phyloP scores from a whole-genome alignment of 768 basidiomycete species.

The Tremella yokohamensis region DNA sequence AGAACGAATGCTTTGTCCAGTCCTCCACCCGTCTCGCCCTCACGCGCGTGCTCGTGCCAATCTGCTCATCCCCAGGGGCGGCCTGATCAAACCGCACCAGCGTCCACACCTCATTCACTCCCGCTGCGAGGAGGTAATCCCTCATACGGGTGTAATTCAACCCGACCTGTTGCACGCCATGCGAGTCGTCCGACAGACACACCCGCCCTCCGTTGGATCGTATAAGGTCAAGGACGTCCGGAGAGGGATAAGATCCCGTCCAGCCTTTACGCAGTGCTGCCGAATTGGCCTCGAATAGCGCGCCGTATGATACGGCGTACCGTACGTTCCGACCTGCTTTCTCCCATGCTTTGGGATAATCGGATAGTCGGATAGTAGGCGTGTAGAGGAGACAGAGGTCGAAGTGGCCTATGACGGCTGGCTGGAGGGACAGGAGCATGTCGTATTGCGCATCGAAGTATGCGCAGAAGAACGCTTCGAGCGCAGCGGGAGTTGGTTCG shows the following conservation, averaged over 20 bases:
- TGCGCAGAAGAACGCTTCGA: slow-evolving; percentile 46
- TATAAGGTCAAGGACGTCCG: slow-evolving; percentile 71
- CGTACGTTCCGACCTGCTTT: slow-evolving; percentile 71
- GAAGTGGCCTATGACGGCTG: slow-evolving; percentile 88
- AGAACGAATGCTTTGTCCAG: slow-evolving; percentile 40
- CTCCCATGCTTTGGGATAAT: slow-evolving; percentile 55
- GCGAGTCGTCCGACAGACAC: slow-evolving; percentile 91
- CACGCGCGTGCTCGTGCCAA: slow-evolving; percentile 28
- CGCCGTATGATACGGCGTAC: slow-evolving; percentile 73
- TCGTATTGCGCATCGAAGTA: slow-evolving; percentile 86
- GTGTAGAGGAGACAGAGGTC: slow-evolving; percentile 86
- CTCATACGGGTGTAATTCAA: slow-evolving; percentile 70
- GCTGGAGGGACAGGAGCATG: slow-evolving; percentile 66
- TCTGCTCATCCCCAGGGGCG: slow-evolving; percentile 10
- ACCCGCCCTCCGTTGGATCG: slow-evolving; percentile 64
- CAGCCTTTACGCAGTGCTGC: slow-evolving; percentile 91
- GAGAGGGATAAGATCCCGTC: slow-evolving; percentile 75
- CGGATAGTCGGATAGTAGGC: slow-evolving; percentile 59
- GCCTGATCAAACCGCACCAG: slow-evolving; percentile 26
- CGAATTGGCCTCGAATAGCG: slow-evolving; percentile 87
- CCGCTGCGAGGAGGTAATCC: slow-evolving; percentile 63
- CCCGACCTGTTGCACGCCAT: slow-evolving; percentile 82
- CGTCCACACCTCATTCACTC: slow-evolving; percentile 57
- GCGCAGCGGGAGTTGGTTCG: slow-evolving; percentile 2
- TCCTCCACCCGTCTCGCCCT: slow-evolving; percentile 20